Percentiles rank a stretch among this genome's conserved stretches.
These are phyloP conservation scores for Geranomyces variabilis DNA, from an alignment of 192 early-diverging fungal genomes.

Conservation along the genomic window DNA sequence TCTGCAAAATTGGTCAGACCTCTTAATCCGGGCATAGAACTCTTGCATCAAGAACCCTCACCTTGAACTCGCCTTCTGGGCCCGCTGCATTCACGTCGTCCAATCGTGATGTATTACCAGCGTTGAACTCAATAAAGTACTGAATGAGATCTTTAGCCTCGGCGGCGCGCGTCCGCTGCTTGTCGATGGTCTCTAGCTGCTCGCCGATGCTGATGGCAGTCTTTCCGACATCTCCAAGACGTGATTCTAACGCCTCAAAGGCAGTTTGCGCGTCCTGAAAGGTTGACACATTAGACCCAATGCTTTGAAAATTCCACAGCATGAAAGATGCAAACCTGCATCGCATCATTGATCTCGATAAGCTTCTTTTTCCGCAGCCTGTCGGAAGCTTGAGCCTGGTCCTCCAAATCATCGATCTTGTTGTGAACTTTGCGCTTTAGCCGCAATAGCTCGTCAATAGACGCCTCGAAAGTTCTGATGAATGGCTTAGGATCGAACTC, in stretches of 20 bases:
- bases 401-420: constrained; percentile 85
- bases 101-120: constrained; percentile 70
- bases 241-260: constrained; percentile 84
- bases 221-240: constrained; percentile 90
- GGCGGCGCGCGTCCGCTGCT: constrained; percentile 82
- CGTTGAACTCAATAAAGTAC: constrained; percentile 91
- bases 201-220: constrained; percentile 97
- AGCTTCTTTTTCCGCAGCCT: constrained; percentile 75
- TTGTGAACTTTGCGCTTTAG: constrained; percentile 76
- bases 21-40: neutral
- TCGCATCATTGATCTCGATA: constrained; percentile 74
- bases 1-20: constrained; percentile 45
- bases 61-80: constrained; percentile 83
- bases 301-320: no score
- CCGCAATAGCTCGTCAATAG: constrained; percentile 79
- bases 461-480: constrained; percentile 87
- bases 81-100: constrained; percentile 75
- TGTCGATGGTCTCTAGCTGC: constrained; percentile 95
- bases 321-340: constrained; percentile 75
- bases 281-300: neutral
- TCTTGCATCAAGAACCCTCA: constrained; percentile 16
- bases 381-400: constrained; percentile 74
- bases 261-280: constrained; percentile 82
- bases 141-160: constrained; percentile 90
- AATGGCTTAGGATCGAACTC: constrained; percentile 90